A percentile compares a stretch with the other conserved stretches of the same genome.
Evolutionary conservation across 2,329 filamentous ascomycete species (phyloP).

Genomic region (Colletotrichum sp.): DNA sequence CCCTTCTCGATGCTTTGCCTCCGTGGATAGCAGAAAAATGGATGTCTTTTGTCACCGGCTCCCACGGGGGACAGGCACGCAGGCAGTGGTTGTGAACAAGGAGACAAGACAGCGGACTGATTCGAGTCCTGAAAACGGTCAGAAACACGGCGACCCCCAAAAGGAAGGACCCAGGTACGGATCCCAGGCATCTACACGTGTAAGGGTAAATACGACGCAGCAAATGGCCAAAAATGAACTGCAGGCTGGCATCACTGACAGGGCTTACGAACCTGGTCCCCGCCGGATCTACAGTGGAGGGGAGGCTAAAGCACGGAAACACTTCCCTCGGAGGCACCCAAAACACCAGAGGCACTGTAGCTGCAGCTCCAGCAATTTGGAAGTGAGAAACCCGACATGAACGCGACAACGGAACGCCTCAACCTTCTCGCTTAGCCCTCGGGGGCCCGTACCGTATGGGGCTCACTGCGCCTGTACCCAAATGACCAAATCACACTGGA

Average conservation of each 20-base stretch:
- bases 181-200: not conserved
- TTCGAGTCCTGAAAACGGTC: not conserved
- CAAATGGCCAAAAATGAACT: not conserved
- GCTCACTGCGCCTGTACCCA: not conserved
- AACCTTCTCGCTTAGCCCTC: not conserved
- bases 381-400: not conserved
- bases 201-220: not conserved
- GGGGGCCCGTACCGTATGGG: not conserved
- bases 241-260: not conserved
- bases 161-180: not conserved
- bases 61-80: not conserved
- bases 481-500: not conserved
- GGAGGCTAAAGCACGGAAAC: conserved; percentile 15
- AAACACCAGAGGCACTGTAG: not conserved
- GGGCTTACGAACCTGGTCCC: not conserved
- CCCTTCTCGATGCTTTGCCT: not conserved
- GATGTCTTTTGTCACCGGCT: not conserved
- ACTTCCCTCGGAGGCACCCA: not conserved
- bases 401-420: not conserved
- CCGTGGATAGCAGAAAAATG: not conserved
- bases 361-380: not conserved
- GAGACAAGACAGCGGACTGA: not conserved
- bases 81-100: not conserved
- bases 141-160: not conserved
- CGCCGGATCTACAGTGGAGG: conserved; percentile 11